These are phyloP conservation scores for Rhododendron ovatum DNA, from an alignment of 148 eudicot genomes.

Conservation along the genomic window DNA sequence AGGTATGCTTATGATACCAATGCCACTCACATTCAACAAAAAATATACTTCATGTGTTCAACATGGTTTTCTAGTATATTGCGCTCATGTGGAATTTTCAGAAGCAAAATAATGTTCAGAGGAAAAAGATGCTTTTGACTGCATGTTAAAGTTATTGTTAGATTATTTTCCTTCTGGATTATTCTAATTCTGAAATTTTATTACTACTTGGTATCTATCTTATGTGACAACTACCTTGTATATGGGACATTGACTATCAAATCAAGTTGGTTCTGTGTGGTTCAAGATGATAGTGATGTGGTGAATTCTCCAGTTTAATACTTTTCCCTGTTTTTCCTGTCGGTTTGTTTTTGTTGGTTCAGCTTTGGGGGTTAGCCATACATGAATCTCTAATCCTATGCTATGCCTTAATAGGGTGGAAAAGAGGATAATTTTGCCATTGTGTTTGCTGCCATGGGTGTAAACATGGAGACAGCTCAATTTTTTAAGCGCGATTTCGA, in stretches of 20 bases:
- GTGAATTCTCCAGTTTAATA: neutral
- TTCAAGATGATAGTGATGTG: neutral
- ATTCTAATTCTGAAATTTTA: neutral
- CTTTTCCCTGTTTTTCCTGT: neutral
- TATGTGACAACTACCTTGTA: neutral
- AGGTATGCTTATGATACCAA: constrained; percentile 43
- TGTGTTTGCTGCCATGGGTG: constrained; percentile 99
- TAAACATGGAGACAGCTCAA: constrained; percentile 99
- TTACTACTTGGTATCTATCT: neutral
- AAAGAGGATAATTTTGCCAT: constrained; percentile 98
- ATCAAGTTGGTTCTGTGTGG: neutral
- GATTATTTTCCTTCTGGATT: neutral
- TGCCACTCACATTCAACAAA: neutral
- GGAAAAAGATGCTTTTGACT: neutral
- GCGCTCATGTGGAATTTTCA: neutral
- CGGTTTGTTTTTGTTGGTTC: neutral
- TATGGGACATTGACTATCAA: neutral
- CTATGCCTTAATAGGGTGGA: constrained; percentile 30
- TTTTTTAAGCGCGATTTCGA: constrained; percentile 99
- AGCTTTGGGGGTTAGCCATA: neutral
- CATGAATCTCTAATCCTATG: neutral
- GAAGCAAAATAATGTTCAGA: neutral
- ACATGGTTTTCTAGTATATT: neutral
- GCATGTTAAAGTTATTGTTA: neutral
- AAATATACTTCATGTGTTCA: neutral